Conservation (phyloP, 306 rosid genomes). For the Styphnolobium japonicum region DNA sequence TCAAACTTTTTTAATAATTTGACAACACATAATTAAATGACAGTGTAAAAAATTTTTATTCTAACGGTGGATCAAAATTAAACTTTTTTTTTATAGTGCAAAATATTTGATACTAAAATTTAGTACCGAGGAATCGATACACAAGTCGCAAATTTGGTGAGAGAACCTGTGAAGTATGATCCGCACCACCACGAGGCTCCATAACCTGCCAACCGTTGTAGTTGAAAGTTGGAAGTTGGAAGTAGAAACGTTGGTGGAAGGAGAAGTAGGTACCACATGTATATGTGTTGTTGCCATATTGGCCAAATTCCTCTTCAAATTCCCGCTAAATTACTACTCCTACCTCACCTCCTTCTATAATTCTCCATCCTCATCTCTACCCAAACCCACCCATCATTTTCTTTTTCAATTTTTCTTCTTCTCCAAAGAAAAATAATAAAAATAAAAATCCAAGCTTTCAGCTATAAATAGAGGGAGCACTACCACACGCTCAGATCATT, state of each 20-base stretch:
- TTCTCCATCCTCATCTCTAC: conserved; percentile 23
- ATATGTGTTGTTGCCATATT: neutral
- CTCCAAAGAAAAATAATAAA: neutral
- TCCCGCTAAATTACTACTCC: neutral
- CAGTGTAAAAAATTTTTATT: too few species aligned
- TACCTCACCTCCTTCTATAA: neutral
- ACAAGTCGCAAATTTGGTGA: too few species aligned
- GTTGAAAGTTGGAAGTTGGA: conserved; percentile 19
- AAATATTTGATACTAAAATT: too few species aligned
- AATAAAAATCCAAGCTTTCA: neutral
- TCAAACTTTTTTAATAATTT: too few species aligned
- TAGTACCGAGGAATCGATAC: too few species aligned
- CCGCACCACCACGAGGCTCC: neutral
- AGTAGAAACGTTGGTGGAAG: conserved; percentile 24
- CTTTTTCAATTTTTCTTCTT: neutral
- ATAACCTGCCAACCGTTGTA: neutral
- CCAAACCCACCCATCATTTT: conserved; percentile 28
- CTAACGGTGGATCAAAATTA: too few species aligned
- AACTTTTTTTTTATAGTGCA: too few species aligned
- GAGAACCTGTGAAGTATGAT: too few species aligned
- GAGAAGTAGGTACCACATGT: conserved; percentile 45
- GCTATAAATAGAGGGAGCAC: conserved; percentile 38
- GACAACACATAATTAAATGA: too few species aligned
- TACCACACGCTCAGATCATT: neutral
- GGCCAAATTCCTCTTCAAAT: neutral